Conservation (phyloP, 352 stramenopile species). For the Pythium monospermum region DNA sequence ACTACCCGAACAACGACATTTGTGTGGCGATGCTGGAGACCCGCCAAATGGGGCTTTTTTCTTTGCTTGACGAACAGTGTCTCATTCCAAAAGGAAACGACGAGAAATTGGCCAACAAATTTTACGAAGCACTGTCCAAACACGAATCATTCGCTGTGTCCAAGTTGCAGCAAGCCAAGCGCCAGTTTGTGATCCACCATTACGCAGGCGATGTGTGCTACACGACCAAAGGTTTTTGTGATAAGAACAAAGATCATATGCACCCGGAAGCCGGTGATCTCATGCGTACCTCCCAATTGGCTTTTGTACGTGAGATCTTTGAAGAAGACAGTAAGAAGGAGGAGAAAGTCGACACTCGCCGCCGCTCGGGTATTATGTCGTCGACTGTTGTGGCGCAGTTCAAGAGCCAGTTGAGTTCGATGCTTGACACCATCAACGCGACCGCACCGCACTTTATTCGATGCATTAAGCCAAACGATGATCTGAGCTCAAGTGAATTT, state of each 20-base stretch:
- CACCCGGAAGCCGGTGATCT: conserved; percentile 73
- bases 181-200: conserved; percentile 83
- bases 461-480: conserved; percentile 88
- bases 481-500: conserved; percentile 50
- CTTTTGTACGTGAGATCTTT: conserved; percentile 73
- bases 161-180: conserved; percentile 72
- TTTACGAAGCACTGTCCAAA: conserved; percentile 60
- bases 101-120: conserved; percentile 81
- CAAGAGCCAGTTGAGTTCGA: conserved; percentile 87
- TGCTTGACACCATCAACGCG: conserved; percentile 93
- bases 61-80: conserved; percentile 83
- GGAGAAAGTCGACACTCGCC: conserved; percentile 30
- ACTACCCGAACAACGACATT: conserved; percentile 84
- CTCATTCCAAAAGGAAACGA: conserved; percentile 80
- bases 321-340: conserved; percentile 31
- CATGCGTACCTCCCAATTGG: conserved; percentile 54
- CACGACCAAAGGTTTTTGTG: conserved; percentile 71
- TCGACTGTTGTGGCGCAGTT: conserved; percentile 91
- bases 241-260: conserved; percentile 90
- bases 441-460: conserved; percentile 92
- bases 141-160: conserved; percentile 65
- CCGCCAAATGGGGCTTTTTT: conserved; percentile 73
- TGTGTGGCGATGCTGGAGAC: conserved; percentile 75
- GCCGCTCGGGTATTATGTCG: conserved; percentile 74
- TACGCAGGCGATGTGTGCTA: conserved; percentile 86